Base-by-base conservation (phyloP, 441 rosid genomes). In the Macaranga tanarius region DNA sequence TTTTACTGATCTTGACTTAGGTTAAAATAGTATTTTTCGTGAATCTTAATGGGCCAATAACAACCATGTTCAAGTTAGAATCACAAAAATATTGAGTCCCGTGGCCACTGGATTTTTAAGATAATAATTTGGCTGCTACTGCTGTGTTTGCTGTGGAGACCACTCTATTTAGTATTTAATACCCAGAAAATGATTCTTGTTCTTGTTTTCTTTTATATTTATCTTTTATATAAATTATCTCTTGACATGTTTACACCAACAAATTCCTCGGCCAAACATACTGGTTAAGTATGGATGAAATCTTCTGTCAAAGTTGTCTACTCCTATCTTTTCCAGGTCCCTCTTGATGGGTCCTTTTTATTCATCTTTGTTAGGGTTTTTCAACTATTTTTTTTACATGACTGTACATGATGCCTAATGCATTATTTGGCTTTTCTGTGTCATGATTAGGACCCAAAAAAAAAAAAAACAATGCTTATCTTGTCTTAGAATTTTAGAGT, bases 231-330 rank as follows among this genome's bases (percentile, higher is more conserved):
- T 62, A 61, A 50, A 62, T 60, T 75, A 38, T 38, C 25, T 31
- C 44, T 28, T 57, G 74, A 65, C 17, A 23, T 40, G 79, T 82
- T 78, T 61, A 67, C 70, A 66, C 78, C 82, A 78, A 28, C 59
- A 73, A 52, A 77, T 71, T 83, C 86, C 80, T 82, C 67, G 60
- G 71, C 79, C 71, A 69, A 69, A 47, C 67, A 52, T 34, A 34
- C 45, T 26, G 61, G 75, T n/a, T n/a, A n/a, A 63, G 58, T 69
- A 50, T 54, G 28, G 52, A 65, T 64, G 34, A 50, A 72, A 61
- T 62, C 51, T 13, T 64, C 72, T 80, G 67, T 72, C 80, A 44
- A 69, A 48, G 66, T 78, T 79, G 84, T 84, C 79, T 71, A 75
- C 70, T 64, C 48, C 55, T 31, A 67, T 51, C 40, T 62, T 73